Conservation (phyloP, 305 asterid genomes). For the Euphrasia arctica region DNA sequence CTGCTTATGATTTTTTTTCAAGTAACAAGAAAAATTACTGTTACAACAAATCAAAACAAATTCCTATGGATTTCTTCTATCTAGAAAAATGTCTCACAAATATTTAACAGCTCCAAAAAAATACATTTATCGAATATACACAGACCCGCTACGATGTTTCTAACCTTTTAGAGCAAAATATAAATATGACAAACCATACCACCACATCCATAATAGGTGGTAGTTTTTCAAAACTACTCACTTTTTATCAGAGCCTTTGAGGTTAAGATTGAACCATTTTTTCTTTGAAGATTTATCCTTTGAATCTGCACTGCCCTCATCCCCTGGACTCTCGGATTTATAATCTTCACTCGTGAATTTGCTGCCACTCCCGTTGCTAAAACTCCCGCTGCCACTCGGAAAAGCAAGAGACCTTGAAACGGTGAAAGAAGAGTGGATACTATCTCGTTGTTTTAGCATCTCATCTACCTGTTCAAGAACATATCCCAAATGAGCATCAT, state of each 20-base stretch:
- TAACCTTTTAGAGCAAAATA: conserved; percentile 34
- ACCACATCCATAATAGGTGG: background rate
- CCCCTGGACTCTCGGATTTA: conserved; percentile 49
- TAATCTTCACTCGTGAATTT: conserved; percentile 35
- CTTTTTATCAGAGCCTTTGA: conserved; percentile 42
- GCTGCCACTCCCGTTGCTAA: conserved; percentile 57
- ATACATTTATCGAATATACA: conserved; percentile 39
- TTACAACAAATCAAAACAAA: conserved; percentile 31
- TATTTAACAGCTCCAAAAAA: conserved; percentile 34
- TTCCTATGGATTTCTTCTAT: conserved; percentile 23
- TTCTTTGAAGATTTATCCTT: conserved; percentile 77
- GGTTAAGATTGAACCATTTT: conserved; percentile 87
- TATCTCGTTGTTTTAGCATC: conserved; percentile 85
- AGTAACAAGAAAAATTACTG: conserved; percentile 27
- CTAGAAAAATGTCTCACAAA: conserved; percentile 28
- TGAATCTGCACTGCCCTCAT: conserved; percentile 81
- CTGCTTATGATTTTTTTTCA: background rate
- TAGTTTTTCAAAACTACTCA: conserved; percentile 24
- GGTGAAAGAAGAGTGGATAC: conserved; percentile 77
- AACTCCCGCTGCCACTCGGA: conserved; percentile 42
- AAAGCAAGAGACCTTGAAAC: conserved; percentile 51
- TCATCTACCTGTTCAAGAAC: conserved; percentile 69
- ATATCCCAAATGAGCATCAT: background rate
- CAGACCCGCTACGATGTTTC: conserved; percentile 24
- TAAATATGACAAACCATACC: conserved; percentile 21